phyloP scores from a whole-genome alignment of 169 alveolate species.

The Amoebophrya sp. region DNA sequence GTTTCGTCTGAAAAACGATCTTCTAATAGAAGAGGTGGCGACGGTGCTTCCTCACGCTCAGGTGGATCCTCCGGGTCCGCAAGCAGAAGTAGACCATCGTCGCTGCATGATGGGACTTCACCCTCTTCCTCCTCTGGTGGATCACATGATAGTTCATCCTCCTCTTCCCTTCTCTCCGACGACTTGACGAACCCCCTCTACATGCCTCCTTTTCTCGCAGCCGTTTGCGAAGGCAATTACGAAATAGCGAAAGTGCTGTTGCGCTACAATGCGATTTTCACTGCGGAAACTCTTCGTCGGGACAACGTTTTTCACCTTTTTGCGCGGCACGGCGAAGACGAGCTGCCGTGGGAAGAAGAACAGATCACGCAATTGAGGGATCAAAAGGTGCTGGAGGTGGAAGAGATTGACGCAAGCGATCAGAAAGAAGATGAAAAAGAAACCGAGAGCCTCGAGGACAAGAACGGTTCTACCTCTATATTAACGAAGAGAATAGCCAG shows the following conservation, averaged over 20 bases:
- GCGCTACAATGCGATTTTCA: neutral
- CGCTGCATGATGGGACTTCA: neutral
- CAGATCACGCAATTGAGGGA: neutral
- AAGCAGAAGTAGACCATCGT: too few species aligned
- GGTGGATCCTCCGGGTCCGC: too few species aligned
- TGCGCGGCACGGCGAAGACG: neutral
- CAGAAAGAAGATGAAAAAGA: neutral
- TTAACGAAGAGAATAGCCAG: too few species aligned
- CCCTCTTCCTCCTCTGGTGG: neutral
- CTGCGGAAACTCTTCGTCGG: neutral
- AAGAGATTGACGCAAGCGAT: neutral
- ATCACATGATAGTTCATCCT: neutral
- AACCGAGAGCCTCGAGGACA: too few species aligned
- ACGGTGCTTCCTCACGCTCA: too few species aligned
- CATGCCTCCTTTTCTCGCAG: slow-evolving; percentile 15
- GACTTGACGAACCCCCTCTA: neutral
- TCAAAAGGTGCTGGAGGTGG: neutral
- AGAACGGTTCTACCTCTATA: too few species aligned
- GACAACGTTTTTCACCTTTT: neutral
- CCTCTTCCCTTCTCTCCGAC: neutral
- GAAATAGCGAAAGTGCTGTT: neutral
- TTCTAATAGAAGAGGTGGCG: too few species aligned
- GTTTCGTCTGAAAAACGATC: too few species aligned
- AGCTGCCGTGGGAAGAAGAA: neutral
- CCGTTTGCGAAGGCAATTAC: neutral